Evolutionary conservation across 1,284 basidiomycete species (phyloP), one percentile per base, ranked within the genome.

Genomic region (Ustanciosporium gigantosporum): DNA sequence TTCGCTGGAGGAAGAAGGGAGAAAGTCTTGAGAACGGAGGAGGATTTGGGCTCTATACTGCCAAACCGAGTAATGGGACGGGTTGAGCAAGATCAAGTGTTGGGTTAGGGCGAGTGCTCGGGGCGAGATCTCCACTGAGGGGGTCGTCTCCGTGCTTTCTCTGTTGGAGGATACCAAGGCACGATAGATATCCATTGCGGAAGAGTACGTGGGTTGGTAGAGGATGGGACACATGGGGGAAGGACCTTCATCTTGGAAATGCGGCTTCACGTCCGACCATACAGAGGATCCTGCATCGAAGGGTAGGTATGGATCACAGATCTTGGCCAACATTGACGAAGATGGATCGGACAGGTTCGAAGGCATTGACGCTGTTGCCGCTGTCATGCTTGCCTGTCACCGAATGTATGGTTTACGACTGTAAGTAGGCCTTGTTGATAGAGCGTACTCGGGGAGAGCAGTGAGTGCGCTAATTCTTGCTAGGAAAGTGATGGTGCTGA

Each of bases 181-280:
- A 4, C 75, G 66, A 23, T 73, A 66, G 25, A 76, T 46, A 42
- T 68, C 66, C 75, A 77, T 77, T 8, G 70, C 71, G 8, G 50
- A 39, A 3, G 66, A 55, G 45, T 76, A 77, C 8, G 50, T 42
- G 5, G 68, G 55, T 16, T 55, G 42, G 48, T 76, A 77, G 14
- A 76, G 41, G 49, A 77, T 77, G 1, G 72, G 72, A 42, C 71
- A 74, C 37, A 77, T 57, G 14, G 74, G 70, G 1, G 57, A 36
- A 1, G 70, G 46, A 11, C 64, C 62, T 27, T 77, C 75, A 29
- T 58, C 40, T 41, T 76, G 75, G 0, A 53, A 49, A 0, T 62
- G 50, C 9, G 74, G 70, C 5, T 21, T 39, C 25, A 76, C 29
- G 31, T 76, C 73, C 9, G 53, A 51, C 74, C 74, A 76, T 15